These are phyloP conservation scores for Chrysosphaeria jannelii DNA, from an alignment of 2,329 filamentous ascomycete species.

Conservation along the genomic window DNA sequence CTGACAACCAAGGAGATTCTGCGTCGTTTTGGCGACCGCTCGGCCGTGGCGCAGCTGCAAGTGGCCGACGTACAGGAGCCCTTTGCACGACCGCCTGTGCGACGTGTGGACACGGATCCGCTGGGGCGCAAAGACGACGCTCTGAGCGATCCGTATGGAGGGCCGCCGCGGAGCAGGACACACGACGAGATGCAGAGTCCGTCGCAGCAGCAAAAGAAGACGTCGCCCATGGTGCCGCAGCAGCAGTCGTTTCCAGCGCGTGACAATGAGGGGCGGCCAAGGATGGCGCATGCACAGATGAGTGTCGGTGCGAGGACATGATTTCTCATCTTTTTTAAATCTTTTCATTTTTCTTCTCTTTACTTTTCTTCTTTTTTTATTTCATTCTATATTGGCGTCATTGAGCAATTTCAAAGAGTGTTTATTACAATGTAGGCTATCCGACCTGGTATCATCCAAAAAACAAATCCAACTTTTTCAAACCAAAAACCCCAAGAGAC, in stretches of 20 bases:
- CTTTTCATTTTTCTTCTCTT: not conserved
- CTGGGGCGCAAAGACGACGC: too few species aligned
- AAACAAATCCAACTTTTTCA: too few species aligned
- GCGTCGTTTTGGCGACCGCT: constrained; percentile 64
- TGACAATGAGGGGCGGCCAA: constrained; percentile 17
- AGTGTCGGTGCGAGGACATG: too few species aligned
- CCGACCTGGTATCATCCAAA: too few species aligned
- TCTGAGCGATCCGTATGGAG: too few species aligned
- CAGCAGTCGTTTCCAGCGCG: too few species aligned
- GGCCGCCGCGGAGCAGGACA: too few species aligned
- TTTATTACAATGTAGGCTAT: not conserved
- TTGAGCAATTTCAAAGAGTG: not conserved
- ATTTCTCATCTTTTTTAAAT: not conserved
- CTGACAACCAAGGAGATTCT: constrained; percentile 94
- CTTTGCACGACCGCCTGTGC: constrained; percentile 20
- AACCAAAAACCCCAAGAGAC: not conserved
- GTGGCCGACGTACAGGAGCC: constrained; percentile 26
- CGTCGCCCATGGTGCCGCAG: not conserved
- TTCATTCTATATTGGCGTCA: not conserved
- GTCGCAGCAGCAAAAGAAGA: not conserved
- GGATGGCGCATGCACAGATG: too few species aligned
- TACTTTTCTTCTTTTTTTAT: not conserved
- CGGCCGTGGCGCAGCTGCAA: constrained; percentile 22
- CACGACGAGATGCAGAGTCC: too few species aligned
- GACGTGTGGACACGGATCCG: constrained; percentile 63